A percentile compares a stretch with the other conserved stretches of the same genome.
Conservation (phyloP, 179 eudicot genomes). For the Pouteria campechiana region DNA sequence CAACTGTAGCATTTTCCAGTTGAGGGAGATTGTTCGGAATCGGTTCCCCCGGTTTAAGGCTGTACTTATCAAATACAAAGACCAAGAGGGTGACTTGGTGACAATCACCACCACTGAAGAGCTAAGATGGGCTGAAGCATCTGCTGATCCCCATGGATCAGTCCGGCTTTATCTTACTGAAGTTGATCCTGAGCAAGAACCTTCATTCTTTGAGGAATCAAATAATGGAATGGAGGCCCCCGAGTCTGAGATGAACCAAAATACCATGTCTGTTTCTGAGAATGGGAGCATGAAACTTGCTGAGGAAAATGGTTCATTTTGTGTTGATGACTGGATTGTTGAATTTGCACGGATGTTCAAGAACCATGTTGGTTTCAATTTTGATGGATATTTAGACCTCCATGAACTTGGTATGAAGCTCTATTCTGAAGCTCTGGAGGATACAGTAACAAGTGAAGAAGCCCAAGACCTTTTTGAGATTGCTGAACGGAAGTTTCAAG, state of each 20-base stretch:
- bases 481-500: slow-evolving; percentile 74
- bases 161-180: slow-evolving; percentile 64
- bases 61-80: slow-evolving; percentile 69
- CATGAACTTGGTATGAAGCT: slow-evolving; percentile 82
- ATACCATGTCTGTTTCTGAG: slow-evolving; percentile 8
- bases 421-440: slow-evolving; percentile 86
- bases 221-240: slow-evolving; percentile 7
- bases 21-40: slow-evolving; percentile 65
- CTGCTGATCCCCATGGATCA: slow-evolving; percentile 40
- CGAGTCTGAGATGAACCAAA: slow-evolving; percentile 7
- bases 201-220: slow-evolving; percentile 41
- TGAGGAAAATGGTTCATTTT: slow-evolving; percentile 21
- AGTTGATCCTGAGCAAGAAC: slow-evolving; percentile 76
- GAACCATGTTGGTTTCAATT: slow-evolving; percentile 80
- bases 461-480: slow-evolving; percentile 74
- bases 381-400: slow-evolving; percentile 69
- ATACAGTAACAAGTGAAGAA: slow-evolving; percentile 64
- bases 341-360: slow-evolving; percentile 78
- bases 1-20: slow-evolving; percentile 35
- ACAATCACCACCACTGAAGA: slow-evolving; percentile 75
- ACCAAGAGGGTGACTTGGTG: slow-evolving; percentile 78
- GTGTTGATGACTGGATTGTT: slow-evolving; percentile 66
- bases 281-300: slow-evolving; percentile 19
- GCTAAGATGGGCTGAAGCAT: slow-evolving; percentile 66
- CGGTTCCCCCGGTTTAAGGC: slow-evolving; percentile 66